Percentiles rank a stretch among this genome's conserved stretches.
These are phyloP conservation scores for Castanea sativa DNA, from an alignment of 306 rosid species.

Conservation along the genomic window DNA sequence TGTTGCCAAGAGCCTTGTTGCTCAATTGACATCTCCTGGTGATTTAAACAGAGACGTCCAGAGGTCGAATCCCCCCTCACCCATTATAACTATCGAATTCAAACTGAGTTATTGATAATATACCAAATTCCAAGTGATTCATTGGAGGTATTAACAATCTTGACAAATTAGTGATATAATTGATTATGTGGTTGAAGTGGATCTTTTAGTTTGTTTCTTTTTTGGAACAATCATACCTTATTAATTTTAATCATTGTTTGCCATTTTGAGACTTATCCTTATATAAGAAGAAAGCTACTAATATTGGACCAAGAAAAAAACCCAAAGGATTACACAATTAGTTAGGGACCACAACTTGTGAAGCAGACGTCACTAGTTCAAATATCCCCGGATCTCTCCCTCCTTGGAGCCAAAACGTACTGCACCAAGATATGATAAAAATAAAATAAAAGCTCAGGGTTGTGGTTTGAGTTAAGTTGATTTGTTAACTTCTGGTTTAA, in stretches of 20 bases:
- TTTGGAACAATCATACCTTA: background rate
- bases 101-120: too few relatives aligned
- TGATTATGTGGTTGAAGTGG: background rate
- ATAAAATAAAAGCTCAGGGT: too few relatives aligned
- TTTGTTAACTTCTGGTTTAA: too few relatives aligned
- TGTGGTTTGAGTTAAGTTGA: too few relatives aligned
- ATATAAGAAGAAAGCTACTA: background rate
- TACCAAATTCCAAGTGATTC: background rate
- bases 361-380: background rate
- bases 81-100: too few relatives aligned
- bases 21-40: too few relatives aligned
- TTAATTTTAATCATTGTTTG: background rate
- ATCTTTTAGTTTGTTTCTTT: background rate
- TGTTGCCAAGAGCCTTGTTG: background rate
- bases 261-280: background rate
- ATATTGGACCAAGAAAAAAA: background rate
- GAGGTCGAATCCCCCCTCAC: too few relatives aligned
- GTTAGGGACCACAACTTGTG: too few relatives aligned
- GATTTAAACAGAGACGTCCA: too few relatives aligned
- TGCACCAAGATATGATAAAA: too few relatives aligned
- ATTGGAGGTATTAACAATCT: background rate
- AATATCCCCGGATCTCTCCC: background rate
- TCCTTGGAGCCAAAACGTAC: too few relatives aligned
- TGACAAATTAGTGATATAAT: background rate
- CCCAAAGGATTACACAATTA: too few relatives aligned